Conservation (phyloP, 441 rosid species). For the Erysimum cheiri region DNA sequence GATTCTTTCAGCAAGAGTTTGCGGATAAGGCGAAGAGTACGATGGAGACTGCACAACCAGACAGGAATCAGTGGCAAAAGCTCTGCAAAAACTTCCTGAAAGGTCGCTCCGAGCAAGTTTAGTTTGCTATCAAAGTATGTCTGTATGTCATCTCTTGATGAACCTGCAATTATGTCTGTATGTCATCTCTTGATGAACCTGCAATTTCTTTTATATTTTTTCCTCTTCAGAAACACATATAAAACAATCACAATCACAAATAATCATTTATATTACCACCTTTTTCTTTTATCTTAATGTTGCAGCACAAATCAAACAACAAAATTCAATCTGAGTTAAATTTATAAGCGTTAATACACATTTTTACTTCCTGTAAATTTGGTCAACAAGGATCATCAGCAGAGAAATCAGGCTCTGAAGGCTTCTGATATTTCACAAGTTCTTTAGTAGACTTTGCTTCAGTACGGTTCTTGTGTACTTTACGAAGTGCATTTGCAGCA, state of each 20-base stretch:
- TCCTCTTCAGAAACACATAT: neutral
- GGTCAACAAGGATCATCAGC: constrained; percentile 63
- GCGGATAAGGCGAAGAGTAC: constrained; percentile 67
- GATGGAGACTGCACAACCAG: constrained; percentile 67
- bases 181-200: constrained; percentile 1
- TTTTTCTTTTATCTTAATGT: constrained; percentile 3
- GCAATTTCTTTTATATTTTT: constrained; percentile 1
- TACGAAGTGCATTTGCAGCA: constrained; percentile 92
- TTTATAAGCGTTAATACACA: constrained; percentile 13
- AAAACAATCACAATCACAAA: constrained; percentile 10
- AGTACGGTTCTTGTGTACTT: constrained; percentile 71
- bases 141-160: neutral
- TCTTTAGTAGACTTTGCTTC: constrained; percentile 66
- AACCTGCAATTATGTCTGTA: neutral
- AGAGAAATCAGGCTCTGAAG: constrained; percentile 93
- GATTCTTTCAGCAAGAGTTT: constrained; percentile 51
- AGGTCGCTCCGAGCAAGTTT: constrained; percentile 32
- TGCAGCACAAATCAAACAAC: constrained; percentile 23
- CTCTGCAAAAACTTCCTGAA: constrained; percentile 79
- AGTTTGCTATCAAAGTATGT: constrained; percentile 7
- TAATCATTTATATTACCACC: constrained; percentile 2
- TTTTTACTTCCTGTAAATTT: neutral
- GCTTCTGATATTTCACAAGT: constrained; percentile 81
- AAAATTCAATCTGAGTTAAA: constrained; percentile 14
- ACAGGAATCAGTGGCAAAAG: constrained; percentile 64